Percentiles rank a stretch among this genome's conserved stretches.
These are phyloP conservation scores for Dioscorea cayenensis DNA, from an alignment of 116 monocot genomes.

Conservation along the genomic window DNA sequence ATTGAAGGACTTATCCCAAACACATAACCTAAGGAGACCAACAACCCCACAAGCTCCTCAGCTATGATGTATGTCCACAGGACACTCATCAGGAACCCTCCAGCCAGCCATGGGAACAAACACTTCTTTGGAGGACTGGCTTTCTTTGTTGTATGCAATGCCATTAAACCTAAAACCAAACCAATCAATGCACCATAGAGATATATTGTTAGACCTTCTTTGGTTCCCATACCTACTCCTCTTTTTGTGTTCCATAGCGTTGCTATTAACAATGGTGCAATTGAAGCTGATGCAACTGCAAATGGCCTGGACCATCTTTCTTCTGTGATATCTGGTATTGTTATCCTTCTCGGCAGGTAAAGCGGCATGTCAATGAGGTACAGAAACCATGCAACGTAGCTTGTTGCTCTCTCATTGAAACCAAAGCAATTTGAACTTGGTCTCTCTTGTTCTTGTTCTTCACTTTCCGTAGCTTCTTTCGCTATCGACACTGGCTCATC, in stretches of 20 bases:
- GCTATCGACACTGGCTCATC: neutral
- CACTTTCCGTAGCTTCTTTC: neutral
- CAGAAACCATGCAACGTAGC: neutral
- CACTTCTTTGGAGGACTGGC: constrained; percentile 11
- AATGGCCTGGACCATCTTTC: constrained; percentile 24
- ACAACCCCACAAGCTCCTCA: constrained; percentile 22
- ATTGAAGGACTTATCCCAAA: constrained; percentile 14
- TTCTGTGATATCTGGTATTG: constrained; percentile 28
- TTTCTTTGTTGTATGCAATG: constrained; percentile 12
- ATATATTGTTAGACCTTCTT: constrained; percentile 4
- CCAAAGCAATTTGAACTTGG: neutral
- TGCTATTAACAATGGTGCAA: constrained; percentile 23
- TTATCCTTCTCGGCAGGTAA: constrained; percentile 28
- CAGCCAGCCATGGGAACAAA: constrained; percentile 27
- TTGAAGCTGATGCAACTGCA: constrained; percentile 19
- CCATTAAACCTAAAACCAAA: constrained; percentile 9
- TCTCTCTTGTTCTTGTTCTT: neutral
- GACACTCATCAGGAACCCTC: constrained; percentile 37
- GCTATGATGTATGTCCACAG: constrained; percentile 35
- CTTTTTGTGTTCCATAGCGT: constrained; percentile 24
- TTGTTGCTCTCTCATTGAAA: neutral
- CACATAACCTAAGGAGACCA: constrained; percentile 14
- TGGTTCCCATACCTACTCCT: constrained; percentile 5
- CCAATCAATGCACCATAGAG: constrained; percentile 1
- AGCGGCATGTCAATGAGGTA: constrained; percentile 20